Percentiles rank a stretch among this genome's conserved stretches.
phyloP scores from a whole-genome alignment of 768 basidiomycete species.

The Boletales sp. region DNA sequence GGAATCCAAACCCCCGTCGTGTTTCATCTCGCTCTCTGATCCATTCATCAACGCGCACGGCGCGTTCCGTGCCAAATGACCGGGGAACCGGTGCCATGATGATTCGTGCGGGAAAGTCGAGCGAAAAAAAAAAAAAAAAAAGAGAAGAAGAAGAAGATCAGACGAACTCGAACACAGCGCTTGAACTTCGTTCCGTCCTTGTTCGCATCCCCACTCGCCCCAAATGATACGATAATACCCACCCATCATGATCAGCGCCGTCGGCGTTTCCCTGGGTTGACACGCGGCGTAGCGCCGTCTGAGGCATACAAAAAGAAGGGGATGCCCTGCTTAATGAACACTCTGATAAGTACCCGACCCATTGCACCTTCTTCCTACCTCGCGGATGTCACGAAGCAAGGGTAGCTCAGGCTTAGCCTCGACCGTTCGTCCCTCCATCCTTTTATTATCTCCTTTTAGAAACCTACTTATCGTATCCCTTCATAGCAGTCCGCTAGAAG shows the following conservation, averaged over 20 bases:
- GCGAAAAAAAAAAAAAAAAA: background rate
- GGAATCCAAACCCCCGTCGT: background rate
- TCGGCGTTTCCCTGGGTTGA: conserved; percentile 16
- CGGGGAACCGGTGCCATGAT: too few species aligned
- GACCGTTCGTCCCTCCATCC: conserved; percentile 13
- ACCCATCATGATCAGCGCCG: conserved; percentile 12
- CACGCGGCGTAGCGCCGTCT: conserved; percentile 5
- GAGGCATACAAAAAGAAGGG: conserved; percentile 21
- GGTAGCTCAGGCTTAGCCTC: background rate
- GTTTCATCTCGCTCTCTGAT: conserved; percentile 18
- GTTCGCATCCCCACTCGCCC: background rate
- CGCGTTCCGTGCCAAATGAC: conserved; percentile 14
- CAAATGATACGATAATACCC: conserved; percentile 5
- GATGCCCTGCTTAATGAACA: conserved; percentile 1
- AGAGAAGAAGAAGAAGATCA: too few species aligned
- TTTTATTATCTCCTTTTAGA: background rate
- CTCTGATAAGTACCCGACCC: conserved; percentile 9
- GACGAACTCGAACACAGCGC: too few species aligned
- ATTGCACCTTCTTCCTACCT: conserved; percentile 10
- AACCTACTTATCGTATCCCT: conserved; percentile 3
- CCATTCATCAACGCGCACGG: conserved; percentile 2
- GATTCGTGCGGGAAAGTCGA: background rate
- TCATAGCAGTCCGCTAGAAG: conserved; percentile 7
- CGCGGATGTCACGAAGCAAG: conserved; percentile 23
- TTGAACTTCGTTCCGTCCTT: background rate